A percentile compares a stretch with the other conserved stretches of the same genome.
Evolutionary conservation across 208 protist genomes (phyloP).

Genomic region (Sergeia podlipaevii): DNA sequence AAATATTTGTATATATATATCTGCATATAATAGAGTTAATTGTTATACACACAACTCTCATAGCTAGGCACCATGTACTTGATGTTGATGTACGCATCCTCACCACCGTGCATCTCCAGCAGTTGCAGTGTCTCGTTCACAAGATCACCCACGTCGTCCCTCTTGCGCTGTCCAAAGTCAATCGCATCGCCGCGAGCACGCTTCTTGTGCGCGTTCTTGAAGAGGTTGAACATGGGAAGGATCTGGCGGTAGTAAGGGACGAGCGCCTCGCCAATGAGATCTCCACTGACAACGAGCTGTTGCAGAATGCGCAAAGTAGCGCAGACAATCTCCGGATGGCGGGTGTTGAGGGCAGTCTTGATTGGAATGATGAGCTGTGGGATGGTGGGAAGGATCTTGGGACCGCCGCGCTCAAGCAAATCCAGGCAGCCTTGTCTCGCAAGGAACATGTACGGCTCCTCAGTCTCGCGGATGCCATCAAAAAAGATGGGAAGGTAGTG

Average conservation of each 20-base stretch:
- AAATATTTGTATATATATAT: conserved; percentile 1
- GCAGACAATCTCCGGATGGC: conserved; percentile 97
- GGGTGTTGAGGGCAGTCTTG: conserved; percentile 98
- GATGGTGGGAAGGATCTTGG: conserved; percentile 97
- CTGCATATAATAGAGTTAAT: conserved; percentile 16
- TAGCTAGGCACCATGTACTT: conserved; percentile 96
- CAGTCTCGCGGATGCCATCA: conserved; percentile 97
- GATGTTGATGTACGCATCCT: conserved; percentile 95
- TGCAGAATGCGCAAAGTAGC: conserved; percentile 96
- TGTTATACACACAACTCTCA: conserved; percentile 88
- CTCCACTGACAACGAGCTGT: conserved; percentile 94
- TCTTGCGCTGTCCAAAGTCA: conserved; percentile 96
- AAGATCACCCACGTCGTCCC: conserved; percentile 96
- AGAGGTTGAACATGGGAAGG: conserved; percentile 98
- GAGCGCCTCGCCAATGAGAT: conserved; percentile 97
- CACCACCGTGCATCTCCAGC: conserved; percentile 90
- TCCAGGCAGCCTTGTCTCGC: conserved; percentile 95
- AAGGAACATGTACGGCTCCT: conserved; percentile 98
- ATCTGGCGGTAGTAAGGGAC: conserved; percentile 99
- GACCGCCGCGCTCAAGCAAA: conserved; percentile 93
- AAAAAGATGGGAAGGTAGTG: conserved; percentile 99
- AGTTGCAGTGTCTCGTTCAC: conserved; percentile 97
- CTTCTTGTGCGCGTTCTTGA: conserved; percentile 94
- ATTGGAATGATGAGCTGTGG: conserved; percentile 99
- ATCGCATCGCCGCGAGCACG: conserved; percentile 92